Evolutionary conservation across 345 rosid genomes (phyloP), one percentile per base, ranked within the genome.

Genomic region (Reutealis trisperma): DNA sequence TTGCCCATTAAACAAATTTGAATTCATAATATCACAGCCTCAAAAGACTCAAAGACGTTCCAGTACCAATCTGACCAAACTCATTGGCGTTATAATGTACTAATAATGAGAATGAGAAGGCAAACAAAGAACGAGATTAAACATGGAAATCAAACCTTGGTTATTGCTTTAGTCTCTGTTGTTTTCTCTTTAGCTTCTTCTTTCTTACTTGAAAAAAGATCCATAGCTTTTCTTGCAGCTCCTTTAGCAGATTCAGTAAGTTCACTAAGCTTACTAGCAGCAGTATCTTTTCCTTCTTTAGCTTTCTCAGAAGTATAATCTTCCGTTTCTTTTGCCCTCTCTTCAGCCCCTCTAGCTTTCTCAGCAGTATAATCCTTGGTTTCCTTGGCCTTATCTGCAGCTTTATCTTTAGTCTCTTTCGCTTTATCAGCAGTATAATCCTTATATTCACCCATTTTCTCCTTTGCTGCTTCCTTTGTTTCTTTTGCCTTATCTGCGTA

Each of bases 151-250:
- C 49, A 41, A 13, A 86, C 91, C 87, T 84, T 77, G 24, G 88
- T 80, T 15, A 75, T 78, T 16, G 87, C 89, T 51, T 61, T 77
- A 6, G 92, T 87, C 63, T 86, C 94, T 0, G 70, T 45, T 2
- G 90, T 80, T 81, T 85, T 85, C 64, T 87, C 86, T 75, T 88
- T 88, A 5, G 80, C 78, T 75, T 91, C 94, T 59, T 87, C 93
- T 15, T 84, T 82, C 80, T 87, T 91, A 2, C 88, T 88, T 0
- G 90, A 81, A 47, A 93, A 78, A 67, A 80, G 76, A 37, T 70
- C 91, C 89, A 84, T 77, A 18, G 96, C 91, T 73, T 83, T 85
- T 79, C 84, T 84, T 0, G 94, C 96, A 1, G 93, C 87, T 9
- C 72, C 94, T 7, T 87, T 78, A 0, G 93, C 89, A n/a, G 84